Evolutionary conservation across 208 protist species (phyloP).

Genomic region (Acanthamoeba lenticulata): DNA sequence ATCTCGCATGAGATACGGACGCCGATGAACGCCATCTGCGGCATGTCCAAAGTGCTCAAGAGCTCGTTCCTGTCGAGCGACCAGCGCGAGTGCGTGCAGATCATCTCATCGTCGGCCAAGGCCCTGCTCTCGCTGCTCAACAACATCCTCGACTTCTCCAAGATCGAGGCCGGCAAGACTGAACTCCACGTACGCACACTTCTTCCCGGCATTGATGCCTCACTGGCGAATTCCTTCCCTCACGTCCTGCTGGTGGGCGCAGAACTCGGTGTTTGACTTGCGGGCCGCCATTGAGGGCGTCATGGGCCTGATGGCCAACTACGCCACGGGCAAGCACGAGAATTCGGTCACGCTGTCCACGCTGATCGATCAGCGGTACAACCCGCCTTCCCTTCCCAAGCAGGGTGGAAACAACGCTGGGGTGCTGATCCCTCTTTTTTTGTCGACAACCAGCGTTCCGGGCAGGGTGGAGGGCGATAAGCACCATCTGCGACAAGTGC

Average conservation of each 20-base stretch:
- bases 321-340: background rate
- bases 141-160: conserved; percentile 81
- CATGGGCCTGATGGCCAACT: conserved; percentile 45
- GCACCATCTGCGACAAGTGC: conserved; percentile 65
- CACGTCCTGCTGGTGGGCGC: no score
- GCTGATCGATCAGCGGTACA: background rate
- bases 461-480: conserved; percentile 67
- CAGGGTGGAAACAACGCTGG: background rate
- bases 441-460: background rate
- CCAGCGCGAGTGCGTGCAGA: conserved; percentile 70
- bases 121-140: conserved; percentile 69
- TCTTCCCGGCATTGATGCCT: no score
- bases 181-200: conserved; percentile 60
- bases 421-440: conserved; percentile 13
- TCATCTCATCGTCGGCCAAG: conserved; percentile 73
- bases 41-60: conserved; percentile 72
- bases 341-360: background rate
- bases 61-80: background rate
- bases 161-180: conserved; percentile 73
- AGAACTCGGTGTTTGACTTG: conserved; percentile 48
- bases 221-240: no score
- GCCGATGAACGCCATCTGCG: conserved; percentile 76
- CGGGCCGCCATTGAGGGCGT: background rate
- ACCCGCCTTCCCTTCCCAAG: background rate
- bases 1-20: conserved; percentile 76